Evolutionary conservation across 2,329 filamentous ascomycete genomes (phyloP), one percentile per base, ranked within the genome.

Genomic region (Teratosphaeria viscida): DNA sequence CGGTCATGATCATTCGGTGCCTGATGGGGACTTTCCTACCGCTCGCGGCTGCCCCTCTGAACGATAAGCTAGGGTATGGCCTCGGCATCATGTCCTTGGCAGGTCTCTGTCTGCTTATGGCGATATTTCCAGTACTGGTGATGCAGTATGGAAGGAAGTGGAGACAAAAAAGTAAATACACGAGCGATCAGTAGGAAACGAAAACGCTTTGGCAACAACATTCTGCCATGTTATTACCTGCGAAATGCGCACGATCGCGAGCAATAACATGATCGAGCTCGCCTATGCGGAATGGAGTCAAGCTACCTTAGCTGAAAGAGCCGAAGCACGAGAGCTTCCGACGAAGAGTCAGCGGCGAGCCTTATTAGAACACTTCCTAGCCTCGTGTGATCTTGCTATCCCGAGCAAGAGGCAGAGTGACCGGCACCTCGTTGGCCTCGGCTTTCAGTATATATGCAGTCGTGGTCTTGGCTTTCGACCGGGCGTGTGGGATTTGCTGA

Each of bases 21-120:
- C 55, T 78, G 57, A 75, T 75, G 34, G 76, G 76, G 0, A 78
- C 77, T 52, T 74, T 75, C 5, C 72, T 79, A 60, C 77, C 77
- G 2, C 63, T 79, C 16, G 76, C 76, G 59, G 75, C 76, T 10
- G 74, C 73, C 14, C 71, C 74, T 0, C 70, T 79, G 70, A 76
- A 72, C 19, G 60, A 70, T 27, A 63, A 59, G 4, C 60, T 78
- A 49, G 75, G 74, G 26, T 75, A 73, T 61, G 77, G 77, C 0
- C 75, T 74, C 72, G 76, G 75, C 0, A 68, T 69, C 43, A 65
- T 61, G 16, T 59, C 65, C 11, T 57, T 71, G 52, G 68, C 63
- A 1, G 67, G 54, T 1, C 49, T 65, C 8, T 66, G 62, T 52
- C 5, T 66, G 53, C 59, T 59, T 11, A 54, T 70, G 54, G 67